These are phyloP conservation scores for Kodamaea kakaduensis DNA, from an alignment of 805 yeast genomes.

Conservation along the genomic window DNA sequence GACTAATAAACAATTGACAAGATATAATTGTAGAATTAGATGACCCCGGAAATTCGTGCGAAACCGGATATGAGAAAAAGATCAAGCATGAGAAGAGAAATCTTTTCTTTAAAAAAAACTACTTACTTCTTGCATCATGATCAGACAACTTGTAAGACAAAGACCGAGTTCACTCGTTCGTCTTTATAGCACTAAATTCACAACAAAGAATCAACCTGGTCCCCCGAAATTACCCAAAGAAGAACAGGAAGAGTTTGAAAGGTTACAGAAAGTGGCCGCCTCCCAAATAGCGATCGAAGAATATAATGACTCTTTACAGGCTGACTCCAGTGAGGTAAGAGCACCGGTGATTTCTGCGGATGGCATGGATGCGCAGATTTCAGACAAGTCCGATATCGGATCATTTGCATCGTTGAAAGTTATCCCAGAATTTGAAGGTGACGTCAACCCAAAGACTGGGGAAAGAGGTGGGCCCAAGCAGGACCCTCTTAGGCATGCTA, in stretches of 20 bases:
- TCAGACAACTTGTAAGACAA: not conserved
- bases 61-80: too few species aligned
- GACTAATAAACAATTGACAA: too few species aligned
- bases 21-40: too few species aligned
- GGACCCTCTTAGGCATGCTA: conserved; percentile 83
- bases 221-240: conserved; percentile 78
- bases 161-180: conserved; percentile 9
- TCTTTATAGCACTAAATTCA: conserved; percentile 19
- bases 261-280: conserved; percentile 73
- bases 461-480: conserved; percentile 97
- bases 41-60: too few species aligned
- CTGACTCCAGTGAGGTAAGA: conserved; percentile 8
- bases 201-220: conserved; percentile 23
- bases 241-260: conserved; percentile 89
- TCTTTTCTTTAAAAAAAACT: too few species aligned
- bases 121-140: too few species aligned
- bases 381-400: conserved; percentile 47
- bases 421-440: conserved; percentile 94
- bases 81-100: too few species aligned
- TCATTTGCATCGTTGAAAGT: conserved; percentile 64
- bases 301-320: conserved; percentile 49
- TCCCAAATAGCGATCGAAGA: conserved; percentile 76
- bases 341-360: conserved; percentile 12
- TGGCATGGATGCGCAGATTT: conserved; percentile 18
- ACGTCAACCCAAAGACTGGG: conserved; percentile 88